These are phyloP conservation scores for Podospora appendiculata DNA, from an alignment of 495 filamentous ascomycete species.

Conservation along the genomic window DNA sequence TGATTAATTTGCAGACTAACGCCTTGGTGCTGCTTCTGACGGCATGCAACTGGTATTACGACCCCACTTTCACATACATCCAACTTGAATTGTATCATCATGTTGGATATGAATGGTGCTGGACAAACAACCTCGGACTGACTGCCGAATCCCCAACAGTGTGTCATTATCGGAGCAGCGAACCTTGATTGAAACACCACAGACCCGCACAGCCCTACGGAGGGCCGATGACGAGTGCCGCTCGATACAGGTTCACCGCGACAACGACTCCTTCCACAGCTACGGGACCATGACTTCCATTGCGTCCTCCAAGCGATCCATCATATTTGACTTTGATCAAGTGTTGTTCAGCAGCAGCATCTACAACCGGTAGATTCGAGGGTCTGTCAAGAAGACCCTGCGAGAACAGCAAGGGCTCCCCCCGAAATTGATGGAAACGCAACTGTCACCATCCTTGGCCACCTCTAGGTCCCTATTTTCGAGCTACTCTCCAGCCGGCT, in stretches of 20 bases:
- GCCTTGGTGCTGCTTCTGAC: slow-evolving; percentile 18
- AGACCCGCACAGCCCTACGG: not conserved
- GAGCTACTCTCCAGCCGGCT: no score
- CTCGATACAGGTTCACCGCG: slow-evolving; percentile 9
- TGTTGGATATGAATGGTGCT: no score
- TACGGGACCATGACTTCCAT: slow-evolving; percentile 3
- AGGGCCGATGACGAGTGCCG: slow-evolving; percentile 3
- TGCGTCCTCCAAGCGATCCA: slow-evolving; percentile 2
- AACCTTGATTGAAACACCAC: slow-evolving; percentile 1
- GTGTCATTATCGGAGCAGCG: slow-evolving; percentile 1
- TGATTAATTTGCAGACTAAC: slow-evolving; percentile 13
- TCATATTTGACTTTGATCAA: slow-evolving; percentile 9
- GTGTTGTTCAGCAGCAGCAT: slow-evolving; percentile 7
- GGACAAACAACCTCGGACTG: no score
- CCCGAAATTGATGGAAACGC: no score
- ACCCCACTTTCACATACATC: not conserved
- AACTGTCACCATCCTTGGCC: no score
- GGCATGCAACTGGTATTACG: slow-evolving; percentile 3
- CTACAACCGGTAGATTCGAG: slow-evolving; percentile 2
- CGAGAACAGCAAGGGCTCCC: not conserved
- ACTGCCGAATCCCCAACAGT: no score
- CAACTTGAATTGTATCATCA: no score
- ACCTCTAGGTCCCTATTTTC: no score
- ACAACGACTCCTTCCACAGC: slow-evolving; percentile 5
- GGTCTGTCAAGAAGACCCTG: slow-evolving; percentile 5